Evolutionary conservation across 148 eudicot genomes (phyloP), one percentile per base, ranked within the genome.

Genomic region (Amaranthus cruentus): DNA sequence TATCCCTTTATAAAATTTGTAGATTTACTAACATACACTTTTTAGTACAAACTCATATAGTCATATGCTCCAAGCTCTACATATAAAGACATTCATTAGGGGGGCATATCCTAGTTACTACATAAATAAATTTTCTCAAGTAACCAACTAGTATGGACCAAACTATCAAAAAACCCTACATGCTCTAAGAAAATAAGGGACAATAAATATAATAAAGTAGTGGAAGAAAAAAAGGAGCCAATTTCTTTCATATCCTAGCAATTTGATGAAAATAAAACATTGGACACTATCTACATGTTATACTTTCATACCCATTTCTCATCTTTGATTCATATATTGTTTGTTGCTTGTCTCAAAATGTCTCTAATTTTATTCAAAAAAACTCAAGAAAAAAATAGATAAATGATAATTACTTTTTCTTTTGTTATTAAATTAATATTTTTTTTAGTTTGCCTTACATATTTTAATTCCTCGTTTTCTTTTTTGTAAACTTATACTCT

Each of bases 241-340:
- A 72, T 54, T 65, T 53, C 9, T 63, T 62, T 62, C 51, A 72
- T 52, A 44, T 73, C 21, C 66, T 51, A 69, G 14, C 55, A 52
- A 28, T 12, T 44, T 48, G n/a, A 4, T 43, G 7, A 13, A 15
- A 8, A 49, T 61, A 46, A n/a, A 63, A 18, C 47, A 73, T 15
- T 48, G 54, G n/a, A 63, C 78, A 53, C 60, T 76, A 69, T 68
- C 60, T 69, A 51, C 13, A 76, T 68, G 73, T 76, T 68, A 28
- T 28, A 9, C 66, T 76, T 76, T 76, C 78, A 50, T 50, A 69
- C 50, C 56, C 58, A 68, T 58, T 67, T 60, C 58, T 53, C 60
- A 38, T 58, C 51, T 69, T 28, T 28, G 38, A 28, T 28, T 28
- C 38, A 28, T 51, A 62, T 49, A 28, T 73, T 62, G 68, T 47